These are phyloP conservation scores for Neofusicoccum umdonicola DNA, from an alignment of 2,329 filamentous ascomycete genomes.

Conservation along the genomic window DNA sequence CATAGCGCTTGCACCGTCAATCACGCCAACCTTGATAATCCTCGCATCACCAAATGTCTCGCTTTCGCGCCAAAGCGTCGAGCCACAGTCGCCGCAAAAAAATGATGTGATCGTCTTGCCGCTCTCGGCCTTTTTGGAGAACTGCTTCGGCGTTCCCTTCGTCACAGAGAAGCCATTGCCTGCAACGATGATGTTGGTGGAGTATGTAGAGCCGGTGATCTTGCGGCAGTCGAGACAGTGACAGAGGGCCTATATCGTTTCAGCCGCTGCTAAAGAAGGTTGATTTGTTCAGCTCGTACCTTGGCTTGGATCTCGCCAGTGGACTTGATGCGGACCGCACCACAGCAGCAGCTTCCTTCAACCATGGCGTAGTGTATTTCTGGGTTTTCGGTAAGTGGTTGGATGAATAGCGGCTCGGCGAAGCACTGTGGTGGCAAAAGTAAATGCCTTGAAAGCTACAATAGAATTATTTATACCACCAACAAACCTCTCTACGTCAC, in stretches of 20 bases:
- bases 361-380: constrained; percentile 26
- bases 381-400: not conserved
- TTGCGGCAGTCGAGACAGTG: constrained; percentile 60
- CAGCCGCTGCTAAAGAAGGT: not conserved
- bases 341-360: constrained; percentile 52
- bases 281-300: not conserved
- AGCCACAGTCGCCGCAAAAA: constrained; percentile 44
- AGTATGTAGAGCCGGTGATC: constrained; percentile 54
- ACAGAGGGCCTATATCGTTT: constrained; percentile 18
- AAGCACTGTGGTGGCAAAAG: not conserved
- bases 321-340: constrained; percentile 47
- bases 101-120: constrained; percentile 55
- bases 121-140: constrained; percentile 51
- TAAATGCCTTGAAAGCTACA: not conserved
- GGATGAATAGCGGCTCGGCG: not conserved
- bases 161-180: constrained; percentile 45
- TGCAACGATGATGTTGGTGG: constrained; percentile 49
- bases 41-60: not conserved
- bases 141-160: constrained; percentile 51
- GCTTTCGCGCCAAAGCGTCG: not conserved
- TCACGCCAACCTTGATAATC: constrained; percentile 6
- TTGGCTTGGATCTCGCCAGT: constrained; percentile 43
- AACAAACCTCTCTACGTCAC: not conserved
- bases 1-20: not conserved
- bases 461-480: not conserved